Evolutionary conservation across 257 asterid genomes (phyloP).

Genomic region (Verbascum thapsus): DNA sequence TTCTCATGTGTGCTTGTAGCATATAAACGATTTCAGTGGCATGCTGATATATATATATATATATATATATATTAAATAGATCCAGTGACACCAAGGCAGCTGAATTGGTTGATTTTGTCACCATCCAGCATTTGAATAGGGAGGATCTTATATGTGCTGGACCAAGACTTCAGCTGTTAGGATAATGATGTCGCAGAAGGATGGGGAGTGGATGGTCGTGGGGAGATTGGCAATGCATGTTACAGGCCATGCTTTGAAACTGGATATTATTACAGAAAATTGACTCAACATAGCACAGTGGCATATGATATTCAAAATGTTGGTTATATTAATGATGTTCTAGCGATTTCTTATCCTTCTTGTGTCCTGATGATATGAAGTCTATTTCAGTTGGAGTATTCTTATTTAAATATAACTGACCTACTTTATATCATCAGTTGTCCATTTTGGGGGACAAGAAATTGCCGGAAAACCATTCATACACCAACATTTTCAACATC

Average conservation of each 20-base stretch:
- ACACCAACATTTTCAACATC: too few species aligned
- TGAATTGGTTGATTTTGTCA: conserved; percentile 42
- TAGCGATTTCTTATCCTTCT: conserved; percentile 31
- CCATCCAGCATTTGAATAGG: conserved; percentile 40
- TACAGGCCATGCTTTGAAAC: conserved; percentile 40
- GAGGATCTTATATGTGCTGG: conserved; percentile 41
- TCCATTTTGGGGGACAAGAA: too few species aligned
- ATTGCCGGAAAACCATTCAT: too few species aligned
- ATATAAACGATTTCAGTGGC: conserved; percentile 27
- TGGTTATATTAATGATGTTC: conserved; percentile 25
- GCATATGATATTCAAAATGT: conserved; percentile 36
- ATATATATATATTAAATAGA: too few species aligned
- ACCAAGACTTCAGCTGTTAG: conserved; percentile 41
- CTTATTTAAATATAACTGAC: not conserved
- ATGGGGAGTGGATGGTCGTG: conserved; percentile 41
- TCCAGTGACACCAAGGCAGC: conserved; percentile 33
- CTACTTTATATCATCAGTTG: too few species aligned
- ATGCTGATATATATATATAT: too few species aligned
- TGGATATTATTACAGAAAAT: conserved; percentile 43
- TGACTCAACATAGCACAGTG: conserved; percentile 43
- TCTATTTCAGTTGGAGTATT: conserved; percentile 27
- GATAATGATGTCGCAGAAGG: conserved; percentile 46
- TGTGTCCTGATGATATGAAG: conserved; percentile 33
- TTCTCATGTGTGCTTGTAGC: conserved; percentile 30
- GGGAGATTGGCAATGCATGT: conserved; percentile 35